Evolutionary conservation across 2,329 filamentous ascomycete species (phyloP).

Genomic region (Escovopsis sp.): DNA sequence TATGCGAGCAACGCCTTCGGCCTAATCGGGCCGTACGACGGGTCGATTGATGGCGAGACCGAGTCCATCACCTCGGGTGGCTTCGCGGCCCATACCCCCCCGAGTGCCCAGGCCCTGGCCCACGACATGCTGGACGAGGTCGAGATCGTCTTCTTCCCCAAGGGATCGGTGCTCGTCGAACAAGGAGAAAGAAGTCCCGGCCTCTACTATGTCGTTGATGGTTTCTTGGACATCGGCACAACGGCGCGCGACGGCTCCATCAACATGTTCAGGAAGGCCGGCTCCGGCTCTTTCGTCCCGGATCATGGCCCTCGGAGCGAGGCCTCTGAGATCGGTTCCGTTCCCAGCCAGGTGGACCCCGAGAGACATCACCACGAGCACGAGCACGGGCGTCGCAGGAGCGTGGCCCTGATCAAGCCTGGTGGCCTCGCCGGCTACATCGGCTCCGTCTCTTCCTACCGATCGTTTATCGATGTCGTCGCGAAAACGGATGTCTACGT

Average conservation of each 20-base stretch:
- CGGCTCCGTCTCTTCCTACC: conserved; percentile 83
- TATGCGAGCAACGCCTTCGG: conserved; percentile 68
- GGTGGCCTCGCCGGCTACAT: conserved; percentile 90
- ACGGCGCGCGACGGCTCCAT: conserved; percentile 27
- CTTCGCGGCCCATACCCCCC: conserved; percentile 42
- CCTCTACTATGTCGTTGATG: conserved; percentile 93
- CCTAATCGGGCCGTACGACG: conserved; percentile 72
- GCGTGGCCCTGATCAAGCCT: conserved; percentile 82
- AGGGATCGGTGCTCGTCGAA: conserved; percentile 86
- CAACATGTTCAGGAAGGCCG: conserved; percentile 17
- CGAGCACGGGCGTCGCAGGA: conserved; percentile 38
- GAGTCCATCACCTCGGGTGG: conserved; percentile 70
- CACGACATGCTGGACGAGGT: conserved; percentile 82
- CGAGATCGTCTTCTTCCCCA: conserved; percentile 94
- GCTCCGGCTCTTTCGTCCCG: conserved; percentile 9
- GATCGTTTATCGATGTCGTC: conserved; percentile 91
- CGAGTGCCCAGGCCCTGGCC: conserved; percentile 49
- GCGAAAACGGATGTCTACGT: conserved; percentile 98
- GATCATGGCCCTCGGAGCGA: conserved; percentile 2
- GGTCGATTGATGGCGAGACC: conserved; percentile 61
- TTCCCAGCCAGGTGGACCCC: not conserved
- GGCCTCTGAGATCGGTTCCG: not conserved
- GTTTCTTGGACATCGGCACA: conserved; percentile 89
- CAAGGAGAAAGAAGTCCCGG: conserved; percentile 95
- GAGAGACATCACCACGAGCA: conserved; percentile 28